Percentiles rank a stretch among this genome's conserved stretches.
These are phyloP conservation scores for Fusarium sp. DNA, from an alignment of 2,329 filamentous ascomycete species.

Conservation along the genomic window DNA sequence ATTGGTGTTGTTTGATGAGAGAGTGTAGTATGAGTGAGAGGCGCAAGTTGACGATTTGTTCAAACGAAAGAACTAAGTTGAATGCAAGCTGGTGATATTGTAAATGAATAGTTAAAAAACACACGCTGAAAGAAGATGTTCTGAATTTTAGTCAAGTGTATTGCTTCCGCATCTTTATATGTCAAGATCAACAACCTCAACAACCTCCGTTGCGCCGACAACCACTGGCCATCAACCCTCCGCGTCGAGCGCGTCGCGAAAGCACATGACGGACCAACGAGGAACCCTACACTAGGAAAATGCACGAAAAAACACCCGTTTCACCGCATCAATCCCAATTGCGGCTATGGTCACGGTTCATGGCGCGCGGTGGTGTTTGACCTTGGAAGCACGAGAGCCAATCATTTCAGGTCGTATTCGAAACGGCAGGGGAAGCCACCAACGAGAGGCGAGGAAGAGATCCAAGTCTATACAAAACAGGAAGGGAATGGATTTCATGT, in stretches of 20 bases:
- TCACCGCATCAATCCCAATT: slow-evolving; percentile 16
- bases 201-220: slow-evolving; percentile 32
- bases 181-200: slow-evolving; percentile 19
- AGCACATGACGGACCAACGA: slow-evolving; percentile 18
- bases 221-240: slow-evolving; percentile 33
- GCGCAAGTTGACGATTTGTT: slow-evolving; percentile 26
- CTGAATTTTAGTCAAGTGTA: slow-evolving; percentile 4
- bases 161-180: slow-evolving; percentile 28
- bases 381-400: slow-evolving; percentile 26
- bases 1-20: slow-evolving; percentile 9
- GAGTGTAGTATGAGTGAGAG: slow-evolving; percentile 21
- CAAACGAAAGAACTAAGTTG: slow-evolving; percentile 42
- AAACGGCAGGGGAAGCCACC: slow-evolving; percentile 4
- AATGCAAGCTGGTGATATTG: background rate
- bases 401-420: slow-evolving; percentile 17
- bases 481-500: background rate
- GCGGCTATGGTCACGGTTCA: background rate
- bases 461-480: background rate
- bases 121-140: slow-evolving; percentile 33
- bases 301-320: slow-evolving; percentile 27
- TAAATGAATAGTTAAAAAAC: slow-evolving; percentile 16
- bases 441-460: background rate
- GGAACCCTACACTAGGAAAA: background rate
- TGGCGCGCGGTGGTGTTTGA: slow-evolving; percentile 27
- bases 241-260: slow-evolving; percentile 25